Percentiles rank a stretch among this genome's conserved stretches.
These are phyloP conservation scores for Microbotryomycetes sp. DNA, from an alignment of 1,284 basidiomycete species.

Conservation along the genomic window DNA sequence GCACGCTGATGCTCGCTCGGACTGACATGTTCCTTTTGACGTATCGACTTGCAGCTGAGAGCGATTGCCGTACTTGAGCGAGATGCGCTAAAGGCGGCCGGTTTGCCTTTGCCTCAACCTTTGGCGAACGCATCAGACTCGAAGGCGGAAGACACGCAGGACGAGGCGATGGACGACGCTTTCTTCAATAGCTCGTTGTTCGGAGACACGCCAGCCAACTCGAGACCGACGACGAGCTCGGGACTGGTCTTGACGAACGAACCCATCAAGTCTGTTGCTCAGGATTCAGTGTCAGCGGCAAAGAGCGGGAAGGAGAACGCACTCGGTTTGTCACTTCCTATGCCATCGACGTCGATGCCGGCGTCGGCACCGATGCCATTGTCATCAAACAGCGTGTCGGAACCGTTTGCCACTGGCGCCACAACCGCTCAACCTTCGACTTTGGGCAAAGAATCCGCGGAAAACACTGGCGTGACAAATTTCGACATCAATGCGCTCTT, in stretches of 20 bases:
- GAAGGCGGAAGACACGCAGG: background rate
- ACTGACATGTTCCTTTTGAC: too few relatives aligned
- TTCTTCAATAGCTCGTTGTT: background rate
- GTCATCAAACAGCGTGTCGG: background rate
- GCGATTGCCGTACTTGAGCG: slow-evolving; percentile 3
- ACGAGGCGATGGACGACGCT: background rate
- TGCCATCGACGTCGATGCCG: background rate
- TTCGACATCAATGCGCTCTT: background rate
- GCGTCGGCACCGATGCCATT: background rate
- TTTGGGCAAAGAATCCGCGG: background rate
- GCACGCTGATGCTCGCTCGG: too few relatives aligned
- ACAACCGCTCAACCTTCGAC: background rate
- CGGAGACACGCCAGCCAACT: background rate
- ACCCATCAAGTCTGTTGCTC: background rate
- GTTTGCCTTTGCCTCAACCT: background rate
- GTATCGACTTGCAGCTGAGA: background rate
- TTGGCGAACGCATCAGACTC: background rate
- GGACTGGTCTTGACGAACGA: background rate
- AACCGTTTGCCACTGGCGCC: background rate
- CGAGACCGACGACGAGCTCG: background rate
- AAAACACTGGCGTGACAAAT: background rate
- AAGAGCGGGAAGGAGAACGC: background rate
- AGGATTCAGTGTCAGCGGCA: background rate
- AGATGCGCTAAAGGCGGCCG: slow-evolving; percentile 1
- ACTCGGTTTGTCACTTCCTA: background rate